Base-by-base conservation (phyloP, 345 rosid species). In the Crucihimalaya himalaica region DNA sequence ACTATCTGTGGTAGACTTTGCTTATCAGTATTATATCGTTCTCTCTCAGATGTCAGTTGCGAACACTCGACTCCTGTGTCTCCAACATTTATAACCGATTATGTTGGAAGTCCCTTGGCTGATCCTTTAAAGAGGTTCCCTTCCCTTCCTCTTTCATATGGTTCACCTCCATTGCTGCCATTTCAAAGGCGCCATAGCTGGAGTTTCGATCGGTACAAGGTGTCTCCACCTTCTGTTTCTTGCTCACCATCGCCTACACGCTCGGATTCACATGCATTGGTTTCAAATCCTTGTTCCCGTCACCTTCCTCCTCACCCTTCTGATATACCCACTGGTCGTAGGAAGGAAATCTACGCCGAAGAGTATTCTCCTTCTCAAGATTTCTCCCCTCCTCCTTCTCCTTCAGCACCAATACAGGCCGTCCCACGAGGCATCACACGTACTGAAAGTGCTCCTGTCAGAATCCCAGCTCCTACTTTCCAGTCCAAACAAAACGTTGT, bases 101-200 rank as follows among this genome's bases (percentile, higher is more conserved):
- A 95, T 78, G 99, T 95, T 79, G 99, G 99, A 50, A 92, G 99
- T 77, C 99, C 99, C 40, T 79, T 95, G 80, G 92, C 92, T 61
- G 91, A 95, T 64, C 98, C 96, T 9, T 73, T 92, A 32, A 95
- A 83, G 82, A 86, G 86, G 66, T 86, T 95, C 54, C 85, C 97
- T n/a, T 84, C 88, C 42, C 87, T 86, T 68, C 96, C 99, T 6
- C 74, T 82, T 64, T 74, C 93, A 2, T 89, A 82, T 31, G 85
- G 89, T 62, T 92, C 93, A 50, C 95, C 96, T 28, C 89, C 93
- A 5, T 92, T 92, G 39, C 66, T 83, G 77, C 87, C 99, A 62
- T 88, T 92, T 78, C 79, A 87, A 46, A 86, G 97, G 77, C 84
- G 88, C 19, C 98, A 95, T 74, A 90, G 99, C 61, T 95, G 98